Conservation (phyloP, 108 stramenopile species). For the Stephanodiscus triporus region DNA sequence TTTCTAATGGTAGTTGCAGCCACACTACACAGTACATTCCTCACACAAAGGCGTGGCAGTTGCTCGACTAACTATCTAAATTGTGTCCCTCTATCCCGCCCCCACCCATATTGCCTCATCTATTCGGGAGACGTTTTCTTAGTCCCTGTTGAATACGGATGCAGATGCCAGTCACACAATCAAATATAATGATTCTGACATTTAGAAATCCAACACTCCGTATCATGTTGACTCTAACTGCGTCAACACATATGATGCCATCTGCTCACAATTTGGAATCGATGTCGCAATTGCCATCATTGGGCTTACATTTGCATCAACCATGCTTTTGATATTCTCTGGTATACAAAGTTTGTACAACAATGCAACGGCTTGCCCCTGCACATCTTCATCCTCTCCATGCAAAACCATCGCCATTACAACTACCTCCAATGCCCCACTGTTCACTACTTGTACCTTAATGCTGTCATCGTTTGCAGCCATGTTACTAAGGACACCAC, state of each 20-base stretch:
- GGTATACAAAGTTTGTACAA: constrained; percentile 55
- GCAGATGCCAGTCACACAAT: too few species aligned
- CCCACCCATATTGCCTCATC: too few species aligned
- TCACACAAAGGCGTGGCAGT: too few species aligned
- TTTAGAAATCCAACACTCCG: constrained; percentile 9
- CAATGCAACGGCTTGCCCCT: constrained; percentile 64
- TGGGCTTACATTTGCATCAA: constrained; percentile 59
- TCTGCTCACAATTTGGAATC: constrained; percentile 60
- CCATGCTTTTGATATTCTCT: constrained; percentile 60
- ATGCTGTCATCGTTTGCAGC: constrained; percentile 48
- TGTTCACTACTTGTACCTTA: constrained; percentile 68
- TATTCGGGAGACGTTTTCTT: too few species aligned
- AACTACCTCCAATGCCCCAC: constrained; percentile 71
- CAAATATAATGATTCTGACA: too few species aligned
- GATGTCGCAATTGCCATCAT: constrained; percentile 52
- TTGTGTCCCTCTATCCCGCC: too few species aligned
- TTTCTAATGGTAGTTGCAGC: too few species aligned
- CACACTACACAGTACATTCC: too few species aligned
- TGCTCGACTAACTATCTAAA: too few species aligned
- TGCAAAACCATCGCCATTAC: constrained; percentile 80
- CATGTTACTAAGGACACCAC: constrained; percentile 68
- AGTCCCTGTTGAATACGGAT: too few species aligned
- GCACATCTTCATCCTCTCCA: constrained; percentile 54
- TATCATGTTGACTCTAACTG: too few species aligned
- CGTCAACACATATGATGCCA: constrained; percentile 20